A percentile compares a stretch with the other conserved stretches of the same genome.
These are phyloP conservation scores for Termitomyces eurrhizus DNA, from an alignment of 768 basidiomycete genomes.

Conservation along the genomic window DNA sequence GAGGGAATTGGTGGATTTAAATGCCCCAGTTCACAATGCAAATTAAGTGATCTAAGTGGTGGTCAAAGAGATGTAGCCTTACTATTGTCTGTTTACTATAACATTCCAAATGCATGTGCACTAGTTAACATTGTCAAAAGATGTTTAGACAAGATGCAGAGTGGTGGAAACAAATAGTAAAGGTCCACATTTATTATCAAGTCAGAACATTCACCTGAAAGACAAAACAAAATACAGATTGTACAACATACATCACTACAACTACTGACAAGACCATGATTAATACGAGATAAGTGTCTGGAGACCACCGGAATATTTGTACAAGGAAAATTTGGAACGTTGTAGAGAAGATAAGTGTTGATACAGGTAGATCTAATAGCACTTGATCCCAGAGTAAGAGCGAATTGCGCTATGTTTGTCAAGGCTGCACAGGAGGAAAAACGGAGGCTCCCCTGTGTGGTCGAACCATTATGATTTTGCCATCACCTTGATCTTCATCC, in stretches of 20 bases:
- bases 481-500: background rate
- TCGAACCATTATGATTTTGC: slow-evolving; percentile 9
- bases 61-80: too few relatives aligned
- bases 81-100: too few relatives aligned
- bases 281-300: background rate
- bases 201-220: too few relatives aligned
- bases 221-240: background rate
- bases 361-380: background rate
- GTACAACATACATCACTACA: background rate
- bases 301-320: background rate
- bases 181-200: too few relatives aligned
- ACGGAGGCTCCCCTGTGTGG: background rate
- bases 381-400: background rate
- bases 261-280: too few relatives aligned
- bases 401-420: background rate
- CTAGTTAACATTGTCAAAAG: too few relatives aligned
- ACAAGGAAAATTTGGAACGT: background rate
- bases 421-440: background rate
- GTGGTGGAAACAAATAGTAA: too few relatives aligned
- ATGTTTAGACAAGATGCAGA: too few relatives aligned
- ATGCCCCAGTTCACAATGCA: too few relatives aligned
- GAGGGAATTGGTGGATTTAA: too few relatives aligned
- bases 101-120: too few relatives aligned
- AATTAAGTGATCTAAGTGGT: too few relatives aligned
- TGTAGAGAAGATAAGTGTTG: background rate